Base-by-base conservation (phyloP, 2,329 filamentous ascomycete genomes). In the Colletotrichum spaethianum region DNA sequence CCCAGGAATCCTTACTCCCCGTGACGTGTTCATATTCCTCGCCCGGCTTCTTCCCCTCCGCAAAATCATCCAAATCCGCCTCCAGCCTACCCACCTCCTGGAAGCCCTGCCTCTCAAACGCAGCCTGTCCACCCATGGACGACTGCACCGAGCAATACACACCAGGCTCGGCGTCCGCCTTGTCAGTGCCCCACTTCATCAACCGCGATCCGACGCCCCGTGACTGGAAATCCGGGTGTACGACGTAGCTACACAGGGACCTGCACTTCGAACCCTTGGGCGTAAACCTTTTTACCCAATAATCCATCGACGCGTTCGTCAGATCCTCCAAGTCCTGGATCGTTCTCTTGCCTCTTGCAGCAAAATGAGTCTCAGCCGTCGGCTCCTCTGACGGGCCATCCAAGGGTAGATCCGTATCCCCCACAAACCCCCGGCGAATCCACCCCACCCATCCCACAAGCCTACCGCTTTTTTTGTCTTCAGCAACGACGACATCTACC, bases 371-470 rank as follows among this genome's bases (percentile, higher is more conserved):
- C 3, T n/a, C 38, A 20, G 38, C 64, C 9, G 9, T 36, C n/a
- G 65, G 70, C 23, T 72, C 70, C 36, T 69, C 59, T 0, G 44
- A 12, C 2, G 60, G 61, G n/a, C 26, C 75, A 4, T 38, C 53
- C 20, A 67, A 61, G 12, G 75, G 63, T 8, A 78, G 77, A 56
- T 76, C 80, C 18, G 14, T 9, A 14, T 72, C 72, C 2, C 76
- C 59, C 2, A 75, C 73, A 44, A 82, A 74, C 26, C 76, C 77
- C 5, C 73, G 73, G 18, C 80, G 77, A 11, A 75, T 78, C 82
- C 82, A 85, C 36, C 78, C 78, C 9, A 76, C 75, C 77, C 78
- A 83, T 5, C 81, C 82, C 18, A 80, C 62, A 36, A 80, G 75
- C 3, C 75, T 67, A 1, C 78, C 79, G 1, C 76, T 77, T 3